A percentile compares a stretch with the other conserved stretches of the same genome.
Conservation (phyloP, 768 basidiomycete species). For the Obba rivulosa region DNA sequence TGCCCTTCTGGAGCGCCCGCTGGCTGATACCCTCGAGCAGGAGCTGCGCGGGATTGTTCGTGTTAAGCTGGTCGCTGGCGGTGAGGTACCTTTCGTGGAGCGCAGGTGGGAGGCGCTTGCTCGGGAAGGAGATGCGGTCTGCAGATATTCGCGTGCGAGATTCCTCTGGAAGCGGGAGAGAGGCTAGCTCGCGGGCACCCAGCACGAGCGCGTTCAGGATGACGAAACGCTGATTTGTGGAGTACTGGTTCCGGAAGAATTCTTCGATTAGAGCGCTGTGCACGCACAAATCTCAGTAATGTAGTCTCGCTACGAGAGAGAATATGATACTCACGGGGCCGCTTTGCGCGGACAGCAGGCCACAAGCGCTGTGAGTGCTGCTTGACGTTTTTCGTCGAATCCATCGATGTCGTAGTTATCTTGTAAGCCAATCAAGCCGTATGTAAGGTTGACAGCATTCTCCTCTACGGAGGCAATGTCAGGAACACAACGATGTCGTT, state of each 20-base stretch:
- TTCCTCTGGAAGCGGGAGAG: constrained; percentile 29
- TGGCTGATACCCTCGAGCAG: constrained; percentile 62
- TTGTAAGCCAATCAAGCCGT: constrained; percentile 67
- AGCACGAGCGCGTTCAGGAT: constrained; percentile 85
- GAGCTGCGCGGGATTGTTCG: constrained; percentile 40
- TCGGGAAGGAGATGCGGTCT: constrained; percentile 59
- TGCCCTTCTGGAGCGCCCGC: constrained; percentile 56
- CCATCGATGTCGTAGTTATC: constrained; percentile 80
- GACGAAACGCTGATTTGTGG: constrained; percentile 75
- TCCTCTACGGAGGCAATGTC: constrained; percentile 54
- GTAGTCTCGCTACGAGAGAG: background rate
- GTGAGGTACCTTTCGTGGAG: constrained; percentile 68
- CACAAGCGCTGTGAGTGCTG: constrained; percentile 73
- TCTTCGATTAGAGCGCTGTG: constrained; percentile 80
- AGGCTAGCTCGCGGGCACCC: constrained; percentile 79
- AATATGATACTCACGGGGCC: constrained; percentile 60
- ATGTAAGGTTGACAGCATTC: constrained; percentile 78
- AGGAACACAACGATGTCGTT: background rate
- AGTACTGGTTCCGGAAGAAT: constrained; percentile 93
- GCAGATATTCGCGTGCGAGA: constrained; percentile 26
- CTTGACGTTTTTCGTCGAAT: constrained; percentile 75
- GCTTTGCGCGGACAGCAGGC: constrained; percentile 72
- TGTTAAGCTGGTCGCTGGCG: constrained; percentile 28
- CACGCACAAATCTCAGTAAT: constrained; percentile 1
- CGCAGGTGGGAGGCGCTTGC: constrained; percentile 66